These are phyloP conservation scores for Crithidia acanthocephali DNA, from an alignment of 208 protist species.

Conservation along the genomic window DNA sequence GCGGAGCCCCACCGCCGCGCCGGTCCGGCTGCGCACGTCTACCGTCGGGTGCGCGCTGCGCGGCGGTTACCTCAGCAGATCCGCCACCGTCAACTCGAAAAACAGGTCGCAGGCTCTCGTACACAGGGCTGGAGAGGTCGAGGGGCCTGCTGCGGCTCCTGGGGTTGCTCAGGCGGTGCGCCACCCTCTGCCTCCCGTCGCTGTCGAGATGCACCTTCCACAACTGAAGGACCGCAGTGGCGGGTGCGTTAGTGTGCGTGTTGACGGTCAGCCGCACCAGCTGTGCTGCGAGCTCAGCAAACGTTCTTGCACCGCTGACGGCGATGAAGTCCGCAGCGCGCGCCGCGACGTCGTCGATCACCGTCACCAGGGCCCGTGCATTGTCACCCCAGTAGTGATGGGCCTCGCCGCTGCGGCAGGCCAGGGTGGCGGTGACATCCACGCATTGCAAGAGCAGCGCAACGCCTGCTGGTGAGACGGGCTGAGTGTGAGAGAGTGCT, in stretches of 20 bases:
- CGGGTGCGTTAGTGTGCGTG: conserved; percentile 10
- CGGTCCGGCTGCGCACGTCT: neutral
- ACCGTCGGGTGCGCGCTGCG: neutral
- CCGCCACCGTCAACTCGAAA: conserved; percentile 20
- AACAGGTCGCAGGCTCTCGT: conserved; percentile 30
- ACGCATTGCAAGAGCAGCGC: conserved; percentile 15
- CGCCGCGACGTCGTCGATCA: neutral
- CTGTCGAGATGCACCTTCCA: conserved; percentile 32
- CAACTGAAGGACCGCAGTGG: conserved; percentile 12
- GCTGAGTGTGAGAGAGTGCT: neutral
- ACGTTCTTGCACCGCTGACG: conserved; percentile 1
- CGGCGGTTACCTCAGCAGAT: neutral
- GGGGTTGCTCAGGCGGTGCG: conserved; percentile 36
- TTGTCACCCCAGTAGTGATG: conserved; percentile 15
- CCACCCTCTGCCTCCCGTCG: conserved; percentile 23
- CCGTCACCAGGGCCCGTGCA: neutral
- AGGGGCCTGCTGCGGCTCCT: conserved; percentile 36
- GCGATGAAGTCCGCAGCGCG: neutral
- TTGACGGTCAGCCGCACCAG: conserved; percentile 51
- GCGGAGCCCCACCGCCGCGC: neutral
- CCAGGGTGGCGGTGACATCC: conserved; percentile 22
- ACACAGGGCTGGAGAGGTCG: conserved; percentile 45
- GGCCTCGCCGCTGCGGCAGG: conserved; percentile 14
- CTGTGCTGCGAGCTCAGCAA: conserved; percentile 38
- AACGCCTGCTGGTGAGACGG: neutral